Base-by-base conservation (phyloP, 1,284 basidiomycete species). In the Malassezia arunalokei region DNA sequence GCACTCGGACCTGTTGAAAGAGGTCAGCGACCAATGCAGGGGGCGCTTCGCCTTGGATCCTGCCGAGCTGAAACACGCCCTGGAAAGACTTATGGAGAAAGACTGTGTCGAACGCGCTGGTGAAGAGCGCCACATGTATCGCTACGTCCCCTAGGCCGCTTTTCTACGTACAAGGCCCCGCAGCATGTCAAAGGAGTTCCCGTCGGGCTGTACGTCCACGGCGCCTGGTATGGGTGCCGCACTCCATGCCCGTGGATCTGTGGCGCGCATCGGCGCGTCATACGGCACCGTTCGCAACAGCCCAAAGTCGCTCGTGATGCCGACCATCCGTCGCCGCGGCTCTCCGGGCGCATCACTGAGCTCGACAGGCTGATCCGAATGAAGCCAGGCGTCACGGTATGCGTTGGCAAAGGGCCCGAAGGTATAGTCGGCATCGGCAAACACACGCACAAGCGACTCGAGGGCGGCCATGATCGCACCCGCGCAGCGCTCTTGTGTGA, bases 161-260 rank as follows among this genome's bases (percentile, higher is more conserved):
- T 35, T 35, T 35, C 33, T 35, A 12, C 15, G 11, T 68, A 98
- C 90, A 71, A 98, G 75, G 29, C 88, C 87, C 47, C 83, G 80
- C 83, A 96, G 86, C 68, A 96, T 79, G 74, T 96, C 92, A 66
- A 98, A 96, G 67, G 86, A 87, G 73, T 99, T 99, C 29, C 91
- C 89, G 67, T 96, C 90, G 3, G 92, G 94, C 74, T 95, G 92
- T 17, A 83, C 67, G 64, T 83, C 80, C 39, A 82, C 76, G 47
- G 73, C 78, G 17, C 32, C 54, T 32, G 59, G 40, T 24, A 43
- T 14, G 31, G 41, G 6, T 27, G 35, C 14, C 9, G 32, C 37
- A 1, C 56, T 50, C 66, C 66, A 69, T 5, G 66, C 65, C 24
- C 38, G 54, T 5, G 39, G 47, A 41, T 65, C 65, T 5, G 30